A percentile compares a stretch with the other conserved stretches of the same genome.
These are phyloP conservation scores for Pseudomassariella vexata DNA, from an alignment of 2,329 filamentous ascomycete genomes.

Conservation along the genomic window DNA sequence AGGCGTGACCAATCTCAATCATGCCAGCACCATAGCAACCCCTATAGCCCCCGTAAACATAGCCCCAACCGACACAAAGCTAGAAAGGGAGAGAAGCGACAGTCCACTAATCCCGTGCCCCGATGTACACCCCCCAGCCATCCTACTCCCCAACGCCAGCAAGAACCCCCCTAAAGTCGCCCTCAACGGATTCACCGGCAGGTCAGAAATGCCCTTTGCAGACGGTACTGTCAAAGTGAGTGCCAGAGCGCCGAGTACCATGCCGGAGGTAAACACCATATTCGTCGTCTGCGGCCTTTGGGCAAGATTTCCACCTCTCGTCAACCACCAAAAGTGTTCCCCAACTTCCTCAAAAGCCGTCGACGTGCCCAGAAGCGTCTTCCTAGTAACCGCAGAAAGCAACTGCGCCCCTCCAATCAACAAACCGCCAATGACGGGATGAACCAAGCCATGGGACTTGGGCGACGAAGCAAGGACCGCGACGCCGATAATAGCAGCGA, in stretches of 20 bases:
- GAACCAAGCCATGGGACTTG: slow-evolving; percentile 28
- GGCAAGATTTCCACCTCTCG: slow-evolving; percentile 18
- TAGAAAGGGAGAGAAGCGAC: slow-evolving; percentile 55
- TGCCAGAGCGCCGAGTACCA: slow-evolving; percentile 39
- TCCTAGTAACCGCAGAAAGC: slow-evolving; percentile 46
- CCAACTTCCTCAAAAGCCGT: slow-evolving; percentile 56
- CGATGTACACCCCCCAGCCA: slow-evolving; percentile 63
- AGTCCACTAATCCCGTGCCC: slow-evolving; percentile 66
- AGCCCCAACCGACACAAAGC: slow-evolving; percentile 53
- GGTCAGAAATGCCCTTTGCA: slow-evolving; percentile 11
- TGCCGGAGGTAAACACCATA: slow-evolving; percentile 47
- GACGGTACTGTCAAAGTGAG: slow-evolving; percentile 27
- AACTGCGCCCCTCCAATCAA: slow-evolving; percentile 54
- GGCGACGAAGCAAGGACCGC: slow-evolving; percentile 25
- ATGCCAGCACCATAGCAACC: slow-evolving; percentile 8
- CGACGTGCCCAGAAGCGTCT: slow-evolving; percentile 54
- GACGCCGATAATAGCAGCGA: slow-evolving; percentile 31
- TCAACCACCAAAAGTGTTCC: slow-evolving; percentile 42
- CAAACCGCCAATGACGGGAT: slow-evolving; percentile 49
- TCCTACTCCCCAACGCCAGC: slow-evolving; percentile 53
- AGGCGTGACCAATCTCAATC: too few species aligned
- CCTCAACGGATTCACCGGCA: slow-evolving; percentile 26
- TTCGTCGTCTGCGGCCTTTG: slow-evolving; percentile 21
- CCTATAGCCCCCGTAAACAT: slow-evolving; percentile 50
- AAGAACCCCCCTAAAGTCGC: slow-evolving; percentile 49